Evolutionary conservation across 768 basidiomycete genomes (phyloP).

Genomic region (Hysterangium stoloniferum): DNA sequence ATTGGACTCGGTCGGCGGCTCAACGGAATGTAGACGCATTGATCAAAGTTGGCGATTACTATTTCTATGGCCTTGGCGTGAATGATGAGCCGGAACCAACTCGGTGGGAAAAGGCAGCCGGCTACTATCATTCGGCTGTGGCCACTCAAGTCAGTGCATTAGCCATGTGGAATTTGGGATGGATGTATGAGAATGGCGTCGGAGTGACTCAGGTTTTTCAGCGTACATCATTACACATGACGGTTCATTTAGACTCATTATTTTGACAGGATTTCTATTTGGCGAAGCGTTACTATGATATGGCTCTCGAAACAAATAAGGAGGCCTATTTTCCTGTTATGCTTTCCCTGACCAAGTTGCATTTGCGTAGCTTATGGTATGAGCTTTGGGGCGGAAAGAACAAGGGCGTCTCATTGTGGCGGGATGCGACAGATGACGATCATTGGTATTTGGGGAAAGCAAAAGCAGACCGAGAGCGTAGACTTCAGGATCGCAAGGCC

Average conservation of each 20-base stretch:
- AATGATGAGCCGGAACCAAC: slow-evolving; percentile 52
- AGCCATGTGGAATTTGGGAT: slow-evolving; percentile 97
- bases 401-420: slow-evolving; percentile 63
- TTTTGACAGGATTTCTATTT: slow-evolving; percentile 79
- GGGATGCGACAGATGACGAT: slow-evolving; percentile 53
- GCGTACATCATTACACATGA: no score
- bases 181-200: slow-evolving; percentile 98
- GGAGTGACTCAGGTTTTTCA: slow-evolving; percentile 90
- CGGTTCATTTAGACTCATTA: not conserved
- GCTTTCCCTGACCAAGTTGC: slow-evolving; percentile 75
- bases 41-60: slow-evolving; percentile 97
- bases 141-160: slow-evolving; percentile 89
- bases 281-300: slow-evolving; percentile 92
- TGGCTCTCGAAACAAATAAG: slow-evolving; percentile 76
- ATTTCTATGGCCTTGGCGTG: slow-evolving; percentile 84
- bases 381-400: slow-evolving; percentile 58
- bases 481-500: slow-evolving; percentile 6
- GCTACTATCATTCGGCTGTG: slow-evolving; percentile 91
- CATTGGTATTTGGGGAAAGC: slow-evolving; percentile 82
- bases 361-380: slow-evolving; percentile 78
- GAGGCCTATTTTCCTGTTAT: slow-evolving; percentile 88
- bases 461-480: slow-evolving; percentile 44
- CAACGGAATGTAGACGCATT: slow-evolving; percentile 95
- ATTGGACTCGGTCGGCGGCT: slow-evolving; percentile 91
- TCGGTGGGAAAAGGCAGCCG: slow-evolving; percentile 83